phyloP scores from a whole-genome alignment of 768 basidiomycete species.

The Boletus subparvulus region DNA sequence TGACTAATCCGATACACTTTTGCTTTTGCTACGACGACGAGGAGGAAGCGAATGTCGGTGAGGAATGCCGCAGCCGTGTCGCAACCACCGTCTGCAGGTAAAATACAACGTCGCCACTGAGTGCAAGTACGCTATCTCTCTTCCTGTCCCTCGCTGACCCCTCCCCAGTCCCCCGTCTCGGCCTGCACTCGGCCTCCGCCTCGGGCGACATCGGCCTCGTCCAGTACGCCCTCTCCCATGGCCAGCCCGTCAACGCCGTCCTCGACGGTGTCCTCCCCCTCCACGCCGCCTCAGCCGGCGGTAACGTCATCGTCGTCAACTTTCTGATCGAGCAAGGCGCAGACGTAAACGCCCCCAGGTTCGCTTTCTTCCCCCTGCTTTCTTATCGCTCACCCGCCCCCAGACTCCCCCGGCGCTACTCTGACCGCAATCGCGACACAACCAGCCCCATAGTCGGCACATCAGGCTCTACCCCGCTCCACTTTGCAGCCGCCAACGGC shows the following conservation, averaged over 20 bases:
- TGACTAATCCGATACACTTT: slow-evolving; percentile 12
- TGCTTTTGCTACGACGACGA: slow-evolving; percentile 5
- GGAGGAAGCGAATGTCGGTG: slow-evolving; percentile 6
- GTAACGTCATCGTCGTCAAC: slow-evolving; percentile 83
- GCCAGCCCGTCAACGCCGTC: slow-evolving; percentile 95
- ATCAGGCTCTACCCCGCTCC: slow-evolving; percentile 91
- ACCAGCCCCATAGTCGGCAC: slow-evolving; percentile 73
- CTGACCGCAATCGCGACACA: slow-evolving; percentile 63
- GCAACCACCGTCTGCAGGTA: slow-evolving; percentile 41
- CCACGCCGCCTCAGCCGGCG: slow-evolving; percentile 92
- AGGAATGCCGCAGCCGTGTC: slow-evolving; percentile 36
- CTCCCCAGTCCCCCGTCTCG: slow-evolving; percentile 65
- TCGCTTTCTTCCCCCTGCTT: slow-evolving; percentile 24
- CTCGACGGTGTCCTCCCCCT: slow-evolving; percentile 96
- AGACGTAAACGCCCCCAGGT: slow-evolving; percentile 97
- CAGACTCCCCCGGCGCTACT: slow-evolving; percentile 74
- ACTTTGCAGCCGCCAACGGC: slow-evolving; percentile 96
- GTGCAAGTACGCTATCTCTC: slow-evolving; percentile 30
- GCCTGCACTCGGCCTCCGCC: slow-evolving; percentile 73
- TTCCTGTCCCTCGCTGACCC: background rate
- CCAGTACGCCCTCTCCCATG: slow-evolving; percentile 88
- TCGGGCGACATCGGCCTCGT: slow-evolving; percentile 91
- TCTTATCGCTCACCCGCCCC: slow-evolving; percentile 11
- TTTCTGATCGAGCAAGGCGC: slow-evolving; percentile 91
- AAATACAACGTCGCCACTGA: slow-evolving; percentile 57